Percentiles rank a stretch among this genome's conserved stretches.
Conservation (phyloP, 805 yeast species). For the Pichia manshurica region DNA sequence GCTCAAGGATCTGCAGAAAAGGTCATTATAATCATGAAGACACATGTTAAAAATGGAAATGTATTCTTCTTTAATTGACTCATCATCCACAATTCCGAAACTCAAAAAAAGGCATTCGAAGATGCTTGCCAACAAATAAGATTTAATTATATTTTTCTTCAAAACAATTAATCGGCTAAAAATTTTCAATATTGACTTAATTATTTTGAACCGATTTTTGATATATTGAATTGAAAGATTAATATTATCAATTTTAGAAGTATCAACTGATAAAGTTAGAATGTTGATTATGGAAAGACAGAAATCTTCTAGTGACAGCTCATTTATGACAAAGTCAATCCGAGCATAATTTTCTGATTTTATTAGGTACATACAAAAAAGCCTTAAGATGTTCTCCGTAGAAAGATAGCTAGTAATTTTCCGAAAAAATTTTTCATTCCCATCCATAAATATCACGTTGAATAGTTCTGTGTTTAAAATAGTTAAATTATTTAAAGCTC, state of each 20-base stretch:
- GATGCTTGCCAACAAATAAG: constrained; percentile 18
- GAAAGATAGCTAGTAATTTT: constrained; percentile 18
- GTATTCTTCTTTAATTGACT: constrained; percentile 7
- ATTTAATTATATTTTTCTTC: constrained; percentile 13
- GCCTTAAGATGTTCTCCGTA: constrained; percentile 26
- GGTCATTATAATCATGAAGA: constrained; percentile 9
- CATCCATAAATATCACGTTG: constrained; percentile 16
- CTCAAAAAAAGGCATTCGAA: constrained; percentile 23
- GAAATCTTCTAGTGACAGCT: constrained; percentile 21
- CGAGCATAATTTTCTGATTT: constrained; percentile 2
- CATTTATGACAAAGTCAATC: constrained; percentile 11
- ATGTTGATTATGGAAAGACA: constrained; percentile 21
- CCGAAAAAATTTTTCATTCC: constrained; percentile 10
- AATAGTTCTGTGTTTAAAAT: constrained; percentile 21
- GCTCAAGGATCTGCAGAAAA: constrained; percentile 17
- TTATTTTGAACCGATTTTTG: constrained; percentile 22
- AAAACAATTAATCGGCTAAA: constrained; percentile 11
- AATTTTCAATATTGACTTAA: constrained; percentile 20
- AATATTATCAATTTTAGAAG: constrained; percentile 24
- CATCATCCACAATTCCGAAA: constrained; percentile 19
- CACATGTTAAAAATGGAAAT: constrained; percentile 15
- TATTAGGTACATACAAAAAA: constrained; percentile 19
- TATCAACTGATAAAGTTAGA: constrained; percentile 22
- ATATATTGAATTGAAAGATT: constrained; percentile 28
- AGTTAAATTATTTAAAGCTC: constrained; percentile 23